A percentile compares a stretch with the other conserved stretches of the same genome.
Evolutionary conservation across 2,329 filamentous ascomycete species (phyloP).

Genomic region (Trichoderma oligosporum): DNA sequence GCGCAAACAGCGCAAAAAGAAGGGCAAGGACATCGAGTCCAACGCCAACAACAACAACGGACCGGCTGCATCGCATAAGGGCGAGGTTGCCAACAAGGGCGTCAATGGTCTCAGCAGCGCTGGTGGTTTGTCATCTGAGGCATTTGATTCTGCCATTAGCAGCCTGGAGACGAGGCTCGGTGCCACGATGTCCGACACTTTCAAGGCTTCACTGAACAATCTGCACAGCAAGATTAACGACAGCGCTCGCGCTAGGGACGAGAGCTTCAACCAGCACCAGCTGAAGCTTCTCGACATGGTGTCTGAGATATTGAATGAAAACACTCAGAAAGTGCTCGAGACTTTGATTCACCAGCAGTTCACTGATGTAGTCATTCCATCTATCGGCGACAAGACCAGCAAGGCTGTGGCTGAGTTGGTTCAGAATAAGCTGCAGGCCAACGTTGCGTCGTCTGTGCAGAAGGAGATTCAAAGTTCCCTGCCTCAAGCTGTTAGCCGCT

Average conservation of each 20-base stretch:
- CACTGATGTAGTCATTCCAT: constrained; percentile 69
- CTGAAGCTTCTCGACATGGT: constrained; percentile 55
- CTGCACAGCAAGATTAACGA: constrained; percentile 62
- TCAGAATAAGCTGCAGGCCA: constrained; percentile 60
- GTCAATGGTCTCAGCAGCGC: constrained; percentile 23
- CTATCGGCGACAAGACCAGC: constrained; percentile 63
- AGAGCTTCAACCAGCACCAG: constrained; percentile 51
- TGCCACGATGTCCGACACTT: constrained; percentile 45
- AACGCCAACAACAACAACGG: constrained; percentile 36
- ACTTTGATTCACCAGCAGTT: constrained; percentile 75
- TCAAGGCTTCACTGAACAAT: constrained; percentile 57
- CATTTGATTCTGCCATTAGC: constrained; percentile 51
- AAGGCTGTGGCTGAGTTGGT: constrained; percentile 70
- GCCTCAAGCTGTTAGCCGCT: constrained; percentile 54
- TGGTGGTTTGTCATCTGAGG: constrained; percentile 41
- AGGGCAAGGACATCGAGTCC: constrained; percentile 53
- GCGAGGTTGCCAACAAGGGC: constrained; percentile 31
- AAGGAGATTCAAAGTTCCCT: constrained; percentile 70
- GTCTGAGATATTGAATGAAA: constrained; percentile 57
- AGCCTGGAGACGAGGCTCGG: constrained; percentile 52
- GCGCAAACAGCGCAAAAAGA: constrained; percentile 64
- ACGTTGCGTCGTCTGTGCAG: constrained; percentile 63
- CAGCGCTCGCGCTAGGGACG: constrained; percentile 55
- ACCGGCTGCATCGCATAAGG: constrained; percentile 31
- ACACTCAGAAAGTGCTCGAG: constrained; percentile 67